Evolutionary conservation across 1,284 basidiomycete genomes (phyloP).

Genomic region (Melampsora larici-populina): DNA sequence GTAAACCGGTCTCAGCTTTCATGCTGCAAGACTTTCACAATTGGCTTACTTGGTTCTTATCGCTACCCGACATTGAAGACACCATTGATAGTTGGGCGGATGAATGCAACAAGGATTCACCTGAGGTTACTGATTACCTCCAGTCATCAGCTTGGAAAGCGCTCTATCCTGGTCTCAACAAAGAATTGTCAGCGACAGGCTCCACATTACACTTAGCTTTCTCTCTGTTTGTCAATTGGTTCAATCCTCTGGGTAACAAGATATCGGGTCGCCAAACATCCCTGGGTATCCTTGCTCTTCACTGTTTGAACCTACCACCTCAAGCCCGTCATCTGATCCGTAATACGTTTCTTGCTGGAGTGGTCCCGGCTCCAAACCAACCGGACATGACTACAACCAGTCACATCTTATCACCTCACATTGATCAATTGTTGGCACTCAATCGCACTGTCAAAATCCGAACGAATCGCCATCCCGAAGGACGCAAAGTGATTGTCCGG

Average conservation of each 20-base stretch:
- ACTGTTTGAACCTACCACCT: slow-evolving; percentile 11
- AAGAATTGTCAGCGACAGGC: neutral
- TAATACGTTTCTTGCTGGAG: neutral
- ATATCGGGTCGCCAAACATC: too few species aligned
- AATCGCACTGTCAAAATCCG: too few species aligned
- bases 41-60: slow-evolving; percentile 22
- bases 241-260: slow-evolving; percentile 8
- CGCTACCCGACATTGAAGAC: slow-evolving; percentile 6
- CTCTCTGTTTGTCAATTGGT: slow-evolving; percentile 3
- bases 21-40: neutral
- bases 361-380: too few species aligned
- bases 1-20: neutral
- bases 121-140: neutral
- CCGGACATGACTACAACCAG: slow-evolving; percentile 1
- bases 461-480: neutral
- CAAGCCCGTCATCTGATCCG: neutral
- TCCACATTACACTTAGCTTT: neutral
- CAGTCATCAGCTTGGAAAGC: neutral
- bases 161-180: neutral
- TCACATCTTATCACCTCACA: neutral
- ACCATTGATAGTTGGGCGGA: neutral
- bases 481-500: neutral
- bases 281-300: neutral
- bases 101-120: neutral
- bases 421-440: neutral